Evolutionary conservation across 441 rosid genomes (phyloP).

Genomic region (Corymbia calophylla): DNA sequence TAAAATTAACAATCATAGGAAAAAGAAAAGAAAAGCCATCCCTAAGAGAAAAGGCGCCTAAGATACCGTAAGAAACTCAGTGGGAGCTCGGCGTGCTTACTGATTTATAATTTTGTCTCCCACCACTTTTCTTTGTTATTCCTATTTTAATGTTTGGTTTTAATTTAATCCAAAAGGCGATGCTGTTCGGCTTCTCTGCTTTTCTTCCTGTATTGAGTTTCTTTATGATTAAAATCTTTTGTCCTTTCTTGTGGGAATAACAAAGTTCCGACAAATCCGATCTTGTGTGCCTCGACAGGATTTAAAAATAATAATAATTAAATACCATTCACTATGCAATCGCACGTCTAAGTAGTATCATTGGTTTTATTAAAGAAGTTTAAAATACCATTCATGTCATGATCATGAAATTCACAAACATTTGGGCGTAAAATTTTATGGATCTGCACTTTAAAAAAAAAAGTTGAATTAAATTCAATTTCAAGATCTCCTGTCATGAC

Average conservation of each 20-base stretch:
- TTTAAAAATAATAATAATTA: not conserved
- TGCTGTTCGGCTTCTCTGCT: not conserved
- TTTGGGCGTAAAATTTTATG: no score
- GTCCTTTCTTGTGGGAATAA: not conserved
- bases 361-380: not conserved
- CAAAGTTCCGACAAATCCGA: not conserved
- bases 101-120: not conserved
- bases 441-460: rapidly evolving
- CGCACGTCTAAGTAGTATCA: not conserved
- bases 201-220: not conserved
- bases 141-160: not conserved
- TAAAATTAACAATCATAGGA: not conserved
- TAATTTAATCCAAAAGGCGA: not conserved
- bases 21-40: not conserved
- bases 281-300: not conserved
- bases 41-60: not conserved
- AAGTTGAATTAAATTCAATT: not conserved
- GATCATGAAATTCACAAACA: not conserved
- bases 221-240: not conserved
- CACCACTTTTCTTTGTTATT: not conserved
- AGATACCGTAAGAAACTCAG: not conserved
- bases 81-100: not conserved
- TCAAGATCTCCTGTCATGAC: not conserved
- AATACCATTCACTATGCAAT: not conserved
- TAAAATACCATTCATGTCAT: not conserved